phyloP scores from a whole-genome alignment of 1,284 basidiomycete genomes.

The Apiotrichum akiyoshidainum region DNA sequence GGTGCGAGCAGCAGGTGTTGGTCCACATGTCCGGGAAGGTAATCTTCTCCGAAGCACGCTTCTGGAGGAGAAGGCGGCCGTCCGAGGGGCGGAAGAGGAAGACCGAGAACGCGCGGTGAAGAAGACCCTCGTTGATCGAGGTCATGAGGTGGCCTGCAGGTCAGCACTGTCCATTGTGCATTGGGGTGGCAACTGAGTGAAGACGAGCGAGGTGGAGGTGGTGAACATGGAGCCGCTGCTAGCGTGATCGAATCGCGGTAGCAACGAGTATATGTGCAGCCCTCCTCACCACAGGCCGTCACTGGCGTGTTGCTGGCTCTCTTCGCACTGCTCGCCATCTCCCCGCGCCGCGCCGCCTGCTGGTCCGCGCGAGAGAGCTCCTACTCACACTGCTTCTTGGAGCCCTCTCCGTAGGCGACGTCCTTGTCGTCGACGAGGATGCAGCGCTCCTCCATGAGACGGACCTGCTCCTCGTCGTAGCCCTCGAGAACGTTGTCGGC shows the following conservation, averaged over 20 bases:
- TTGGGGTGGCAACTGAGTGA: neutral
- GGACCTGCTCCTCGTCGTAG: constrained; percentile 55
- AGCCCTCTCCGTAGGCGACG: constrained; percentile 79
- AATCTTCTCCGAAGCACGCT: constrained; percentile 94
- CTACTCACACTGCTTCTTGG: constrained; percentile 91
- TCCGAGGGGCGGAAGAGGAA: constrained; percentile 94
- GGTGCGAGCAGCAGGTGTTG: constrained; percentile 98
- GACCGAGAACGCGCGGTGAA: constrained; percentile 96
- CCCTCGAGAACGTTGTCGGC: constrained; percentile 34
- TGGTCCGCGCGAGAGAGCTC: no score
- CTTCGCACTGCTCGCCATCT: no score
- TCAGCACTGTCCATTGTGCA: neutral
- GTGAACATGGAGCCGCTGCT: neutral
- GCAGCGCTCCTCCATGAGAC: constrained; percentile 96
- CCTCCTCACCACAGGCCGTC: no score
- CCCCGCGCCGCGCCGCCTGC: neutral
- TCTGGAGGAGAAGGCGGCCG: constrained; percentile 92
- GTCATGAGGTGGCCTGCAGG: constrained; percentile 88
- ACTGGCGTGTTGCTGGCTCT: neutral
- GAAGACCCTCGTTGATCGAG: constrained; percentile 89
- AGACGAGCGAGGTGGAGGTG: no score
- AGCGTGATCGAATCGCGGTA: no score
- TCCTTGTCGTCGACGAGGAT: constrained; percentile 93
- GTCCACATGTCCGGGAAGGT: constrained; percentile 99
- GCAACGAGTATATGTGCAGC: no score